Base-by-base conservation (phyloP, 306 rosid genomes). In the Corylus americana region DNA sequence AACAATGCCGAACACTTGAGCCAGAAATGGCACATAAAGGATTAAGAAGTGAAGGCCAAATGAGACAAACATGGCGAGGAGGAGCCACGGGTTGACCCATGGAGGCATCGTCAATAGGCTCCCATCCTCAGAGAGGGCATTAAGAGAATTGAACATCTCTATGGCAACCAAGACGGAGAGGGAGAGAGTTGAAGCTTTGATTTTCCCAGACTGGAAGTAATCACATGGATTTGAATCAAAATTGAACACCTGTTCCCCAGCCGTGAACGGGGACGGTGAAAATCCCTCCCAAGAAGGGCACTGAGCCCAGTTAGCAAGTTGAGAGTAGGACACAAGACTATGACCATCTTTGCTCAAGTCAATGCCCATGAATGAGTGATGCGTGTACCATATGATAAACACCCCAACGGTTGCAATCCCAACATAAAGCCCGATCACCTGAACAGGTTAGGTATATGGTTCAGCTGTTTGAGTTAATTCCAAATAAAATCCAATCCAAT, bases 51-150 rank as follows among this genome's bases (percentile, higher is more conserved):
- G 98, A 86, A 92, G 47, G 69, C 90, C 97, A 70, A 94, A 94
- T 47, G 98, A 94, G 63, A 94, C 76, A 3, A 93, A 89, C 97
- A 94, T 94, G 67, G 98, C 97, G 72, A 94, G 59, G 75, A 94
- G 97, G 77, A 94, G 98, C 92, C 92, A 94, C 1, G 98, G 97
- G 81, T 94, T 94, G 49, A 92, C 93, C 98, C 98, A 94, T 5
- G 97, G 98, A 27, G 97, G 98, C 98, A 94, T 94, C 13, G 92
- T 78, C 82, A 94, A 51, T 69, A 94, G 93, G 85, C 98, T 94
- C 57, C 97, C 93, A 73, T 94, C 92, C 78, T 88, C 98, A 0
- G 98, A 94, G 13, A 94, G 86, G 39, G 97, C 97, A 54, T 94
- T 94, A 35, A 94, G 95, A 66, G 98, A 92, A 78, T 92, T 94